Conservation (phyloP, 345 rosid genomes). For the Eucalyptus pumila region DNA sequence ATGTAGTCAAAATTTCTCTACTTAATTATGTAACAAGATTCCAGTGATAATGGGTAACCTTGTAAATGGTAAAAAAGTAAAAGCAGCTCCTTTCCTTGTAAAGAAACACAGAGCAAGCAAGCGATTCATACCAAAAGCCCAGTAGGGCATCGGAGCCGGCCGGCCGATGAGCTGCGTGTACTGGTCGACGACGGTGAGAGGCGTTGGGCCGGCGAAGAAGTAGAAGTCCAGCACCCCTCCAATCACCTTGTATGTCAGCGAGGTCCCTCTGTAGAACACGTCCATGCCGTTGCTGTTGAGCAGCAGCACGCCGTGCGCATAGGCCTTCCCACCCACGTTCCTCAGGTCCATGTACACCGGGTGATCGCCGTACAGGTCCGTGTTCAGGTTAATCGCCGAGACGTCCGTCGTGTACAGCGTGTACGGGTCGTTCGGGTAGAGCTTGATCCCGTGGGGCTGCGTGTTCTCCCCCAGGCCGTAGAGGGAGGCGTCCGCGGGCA, state of each 20-base stretch:
- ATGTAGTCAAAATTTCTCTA: neutral
- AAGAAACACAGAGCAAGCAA: neutral
- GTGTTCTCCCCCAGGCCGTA: conserved; percentile 94
- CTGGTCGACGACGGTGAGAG: conserved; percentile 74
- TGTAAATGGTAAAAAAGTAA: neutral
- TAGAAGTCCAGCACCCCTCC: conserved; percentile 94
- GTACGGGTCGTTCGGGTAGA: conserved; percentile 87
- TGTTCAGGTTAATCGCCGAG: conserved; percentile 74
- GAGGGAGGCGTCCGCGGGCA: conserved; percentile 77
- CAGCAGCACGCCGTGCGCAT: conserved; percentile 70
- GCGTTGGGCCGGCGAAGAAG: conserved; percentile 78
- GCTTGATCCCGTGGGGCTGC: conserved; percentile 87
- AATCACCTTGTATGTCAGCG: conserved; percentile 80
- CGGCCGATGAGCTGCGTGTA: conserved; percentile 76
- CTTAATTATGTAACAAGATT: neutral
- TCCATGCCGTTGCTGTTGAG: conserved; percentile 98
- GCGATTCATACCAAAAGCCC: conserved; percentile 68
- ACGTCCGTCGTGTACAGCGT: conserved; percentile 79
- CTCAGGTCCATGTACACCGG: conserved; percentile 97
- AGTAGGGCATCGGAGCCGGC: conserved; percentile 99
- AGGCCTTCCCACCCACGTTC: conserved; percentile 48
- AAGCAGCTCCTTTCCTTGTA: neutral
- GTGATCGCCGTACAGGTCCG: conserved; percentile 89
- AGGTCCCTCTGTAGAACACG: conserved; percentile 69
- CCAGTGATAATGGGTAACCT: neutral